phyloP scores from a whole-genome alignment of 2,329 filamentous ascomycete species.

The Fusarium sp. region DNA sequence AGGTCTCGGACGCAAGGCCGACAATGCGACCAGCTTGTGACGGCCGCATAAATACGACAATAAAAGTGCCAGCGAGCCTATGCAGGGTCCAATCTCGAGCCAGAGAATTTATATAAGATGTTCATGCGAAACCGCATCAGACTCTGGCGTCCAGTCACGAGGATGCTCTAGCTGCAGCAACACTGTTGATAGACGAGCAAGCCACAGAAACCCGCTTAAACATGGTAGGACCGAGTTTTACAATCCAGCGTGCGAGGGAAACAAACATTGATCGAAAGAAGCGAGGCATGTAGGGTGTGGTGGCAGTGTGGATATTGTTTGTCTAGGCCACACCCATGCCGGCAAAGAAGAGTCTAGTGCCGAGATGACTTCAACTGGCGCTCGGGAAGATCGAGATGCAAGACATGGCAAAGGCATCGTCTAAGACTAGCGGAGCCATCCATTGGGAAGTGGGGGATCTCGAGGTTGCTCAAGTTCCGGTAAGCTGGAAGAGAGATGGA shows the following conservation, averaged over 20 bases:
- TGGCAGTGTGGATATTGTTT: slow-evolving; percentile 18
- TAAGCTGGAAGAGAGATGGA: background rate
- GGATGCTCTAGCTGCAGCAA: background rate
- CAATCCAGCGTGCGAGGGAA: slow-evolving; percentile 8
- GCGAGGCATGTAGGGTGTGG: background rate
- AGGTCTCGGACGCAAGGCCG: slow-evolving; percentile 4
- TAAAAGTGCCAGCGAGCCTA: slow-evolving; percentile 4
- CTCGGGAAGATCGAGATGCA: slow-evolving; percentile 45
- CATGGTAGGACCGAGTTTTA: slow-evolving; percentile 1
- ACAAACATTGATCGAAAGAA: slow-evolving; percentile 22
- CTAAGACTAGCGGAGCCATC: slow-evolving; percentile 30
- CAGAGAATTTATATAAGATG: background rate
- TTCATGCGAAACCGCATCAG: background rate
- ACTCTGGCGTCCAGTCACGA: background rate
- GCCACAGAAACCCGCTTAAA: background rate
- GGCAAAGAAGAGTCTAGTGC: slow-evolving; percentile 36
- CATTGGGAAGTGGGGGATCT: slow-evolving; percentile 27
- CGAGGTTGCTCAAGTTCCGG: slow-evolving; percentile 8
- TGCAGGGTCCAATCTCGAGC: slow-evolving; percentile 20
- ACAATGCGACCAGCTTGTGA: slow-evolving; percentile 13
- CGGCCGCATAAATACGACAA: slow-evolving; percentile 14
- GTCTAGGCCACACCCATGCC: slow-evolving; percentile 22
- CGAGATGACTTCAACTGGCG: slow-evolving; percentile 38
- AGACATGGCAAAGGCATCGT: slow-evolving; percentile 37
- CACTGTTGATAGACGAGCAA: background rate